Conservation (phyloP, 108 stramenopile genomes). For the Licmophora abbreviata region DNA sequence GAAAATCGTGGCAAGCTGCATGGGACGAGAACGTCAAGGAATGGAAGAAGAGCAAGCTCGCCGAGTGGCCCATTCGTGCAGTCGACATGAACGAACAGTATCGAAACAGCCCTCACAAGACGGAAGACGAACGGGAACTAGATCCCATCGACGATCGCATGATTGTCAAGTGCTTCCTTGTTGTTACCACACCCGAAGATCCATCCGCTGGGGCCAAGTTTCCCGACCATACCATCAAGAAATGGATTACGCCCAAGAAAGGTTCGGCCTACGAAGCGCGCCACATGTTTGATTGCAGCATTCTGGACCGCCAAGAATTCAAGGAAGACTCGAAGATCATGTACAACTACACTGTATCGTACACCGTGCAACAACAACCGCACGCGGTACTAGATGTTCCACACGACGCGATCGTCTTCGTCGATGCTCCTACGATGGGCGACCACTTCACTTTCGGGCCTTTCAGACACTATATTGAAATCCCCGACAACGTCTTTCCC, state of each 20-base stretch:
- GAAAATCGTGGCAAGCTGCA: conserved; percentile 52
- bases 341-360: conserved; percentile 9
- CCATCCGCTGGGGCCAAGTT: neutral
- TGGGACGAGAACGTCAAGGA: conserved; percentile 46
- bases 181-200: conserved; percentile 20
- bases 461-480: conserved; percentile 57
- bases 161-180: conserved; percentile 28
- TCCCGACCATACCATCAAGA: neutral
- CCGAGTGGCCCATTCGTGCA: conserved; percentile 30
- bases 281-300: conserved; percentile 39
- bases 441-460: conserved; percentile 23
- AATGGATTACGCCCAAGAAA: conserved; percentile 3
- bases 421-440: conserved; percentile 32
- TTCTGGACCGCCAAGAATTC: conserved; percentile 27
- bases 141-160: conserved; percentile 32
- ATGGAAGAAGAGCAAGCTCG: conserved; percentile 37
- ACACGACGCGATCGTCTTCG: conserved; percentile 54
- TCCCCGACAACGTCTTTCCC: conserved; percentile 58
- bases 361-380: neutral
- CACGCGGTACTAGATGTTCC: conserved; percentile 38
- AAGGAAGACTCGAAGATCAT: conserved; percentile 27
- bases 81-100: conserved; percentile 28
- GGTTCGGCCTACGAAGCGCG: conserved; percentile 11
- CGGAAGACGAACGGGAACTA: conserved; percentile 9
- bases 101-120: conserved; percentile 13